Percentiles rank a stretch among this genome's conserved stretches.
These are phyloP conservation scores for Alnus rubra DNA, from an alignment of 306 rosid species.

Conservation along the genomic window DNA sequence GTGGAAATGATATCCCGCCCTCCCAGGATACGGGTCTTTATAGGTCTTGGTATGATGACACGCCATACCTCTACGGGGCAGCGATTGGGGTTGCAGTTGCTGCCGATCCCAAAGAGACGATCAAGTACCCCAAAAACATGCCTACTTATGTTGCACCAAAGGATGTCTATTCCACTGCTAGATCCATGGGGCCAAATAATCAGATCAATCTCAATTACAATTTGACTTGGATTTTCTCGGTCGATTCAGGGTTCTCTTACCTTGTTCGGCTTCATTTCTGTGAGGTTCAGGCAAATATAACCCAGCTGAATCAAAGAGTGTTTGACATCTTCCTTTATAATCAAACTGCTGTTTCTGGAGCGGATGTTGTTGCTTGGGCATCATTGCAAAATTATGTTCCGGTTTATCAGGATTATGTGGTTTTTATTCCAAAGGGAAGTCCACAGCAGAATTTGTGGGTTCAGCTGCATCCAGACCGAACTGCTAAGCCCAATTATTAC, in stretches of 20 bases:
- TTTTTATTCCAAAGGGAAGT: slow-evolving; percentile 52
- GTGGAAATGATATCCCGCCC: slow-evolving; percentile 84
- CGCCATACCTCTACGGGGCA: slow-evolving; percentile 59
- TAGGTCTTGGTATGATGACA: slow-evolving; percentile 81
- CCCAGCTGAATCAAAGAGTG: slow-evolving; percentile 53
- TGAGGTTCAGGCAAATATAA: slow-evolving; percentile 51
- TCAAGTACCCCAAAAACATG: slow-evolving; percentile 39
- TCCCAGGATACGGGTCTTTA: slow-evolving; percentile 75
- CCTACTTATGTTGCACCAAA: slow-evolving; percentile 68
- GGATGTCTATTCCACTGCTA: slow-evolving; percentile 70
- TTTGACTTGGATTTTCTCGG: slow-evolving; percentile 74
- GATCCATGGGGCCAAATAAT: slow-evolving; percentile 77
- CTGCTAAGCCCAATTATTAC: slow-evolving; percentile 24
- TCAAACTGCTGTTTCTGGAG: slow-evolving; percentile 53
- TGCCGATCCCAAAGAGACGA: slow-evolving; percentile 49
- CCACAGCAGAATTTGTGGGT: slow-evolving; percentile 84
- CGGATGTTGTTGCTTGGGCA: slow-evolving; percentile 60
- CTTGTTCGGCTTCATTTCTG: slow-evolving; percentile 93
- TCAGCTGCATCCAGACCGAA: slow-evolving; percentile 56
- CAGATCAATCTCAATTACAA: slow-evolving; percentile 63
- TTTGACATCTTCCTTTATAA: slow-evolving; percentile 64
- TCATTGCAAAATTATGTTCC: slow-evolving; percentile 44
- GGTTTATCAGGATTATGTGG: slow-evolving; percentile 56
- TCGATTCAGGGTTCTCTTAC: slow-evolving; percentile 77
- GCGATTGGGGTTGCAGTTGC: slow-evolving; percentile 55